Evolutionary conservation across 768 basidiomycete genomes (phyloP), one percentile per base, ranked within the genome.

Genomic region (Russula abietina): DNA sequence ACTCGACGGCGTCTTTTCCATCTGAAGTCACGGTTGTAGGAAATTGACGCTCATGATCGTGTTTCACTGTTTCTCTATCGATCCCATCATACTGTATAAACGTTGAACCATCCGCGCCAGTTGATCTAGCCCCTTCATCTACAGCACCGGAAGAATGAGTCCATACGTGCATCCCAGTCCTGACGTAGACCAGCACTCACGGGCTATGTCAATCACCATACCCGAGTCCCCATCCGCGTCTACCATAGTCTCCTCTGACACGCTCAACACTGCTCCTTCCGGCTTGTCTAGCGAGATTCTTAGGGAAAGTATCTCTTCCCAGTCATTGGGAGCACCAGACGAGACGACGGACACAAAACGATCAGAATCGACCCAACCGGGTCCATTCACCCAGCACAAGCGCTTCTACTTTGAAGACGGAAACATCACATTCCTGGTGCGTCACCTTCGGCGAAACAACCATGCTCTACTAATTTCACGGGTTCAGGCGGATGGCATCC

Each of bases 401-500:
- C 53, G 54, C 16, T 66, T 66, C 28, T 62, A 55, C n/a, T 59
- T 63, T 26, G 65, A 63, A 32, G 65, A 66, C n/a, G 61, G 65
- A 14, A 66, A 59, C 19, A 50, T 66, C 39, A 55, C 32, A 17
- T 66, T 66, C 22, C 46, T 66, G 38, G 65, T 66, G n/a, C 38
- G 61, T 52, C 24, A 8, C 14, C 3, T 51, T 7, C 1, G 22
- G 8, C 52, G 8, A 30, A 14, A 39, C 26, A n/a, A 19, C 7
- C 10, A 10, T 17, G 24, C 7, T 22, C n/a, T n/a, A 17, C 51
- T 60, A 6, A 64, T 7, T 24, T 32, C 1, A 36, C 4, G 36
- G 33, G 12, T 16, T 22, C 26, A 62, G 61, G 65, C 48, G 9
- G 61, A 63, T 7, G 39, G 49, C 3, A 55, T 49, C 24, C 53